phyloP scores from a whole-genome alignment of 441 rosid species.

The Gossypium gossypioides region DNA sequence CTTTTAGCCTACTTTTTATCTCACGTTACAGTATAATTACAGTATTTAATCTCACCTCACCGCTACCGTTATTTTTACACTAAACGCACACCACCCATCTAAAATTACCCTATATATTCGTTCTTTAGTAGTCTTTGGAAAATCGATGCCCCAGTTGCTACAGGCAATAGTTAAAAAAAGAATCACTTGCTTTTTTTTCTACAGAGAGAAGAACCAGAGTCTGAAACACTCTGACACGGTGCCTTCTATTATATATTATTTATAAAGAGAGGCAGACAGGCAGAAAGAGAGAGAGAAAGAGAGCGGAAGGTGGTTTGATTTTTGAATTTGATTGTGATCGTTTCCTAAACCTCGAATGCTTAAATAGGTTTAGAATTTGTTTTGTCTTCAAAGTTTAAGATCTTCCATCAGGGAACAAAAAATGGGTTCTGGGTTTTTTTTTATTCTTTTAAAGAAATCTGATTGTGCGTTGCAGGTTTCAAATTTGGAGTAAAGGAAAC shows the following conservation, averaged over 20 bases:
- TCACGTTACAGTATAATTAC: too few relatives aligned
- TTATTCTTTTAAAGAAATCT: constrained; percentile 11
- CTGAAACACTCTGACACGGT: constrained; percentile 23
- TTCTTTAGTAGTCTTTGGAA: constrained; percentile 1
- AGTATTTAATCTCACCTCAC: too few relatives aligned
- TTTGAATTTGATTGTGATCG: constrained; percentile 36
- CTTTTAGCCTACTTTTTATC: too few relatives aligned
- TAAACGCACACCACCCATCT: too few relatives aligned
- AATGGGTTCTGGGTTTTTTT: constrained; percentile 21
- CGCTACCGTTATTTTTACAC: too few relatives aligned
- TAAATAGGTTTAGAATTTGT: constrained; percentile 11
- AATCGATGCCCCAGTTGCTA: neutral
- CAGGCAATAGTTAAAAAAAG: constrained; percentile 1
- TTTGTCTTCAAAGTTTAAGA: neutral
- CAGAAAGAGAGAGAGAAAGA: constrained; percentile 10
- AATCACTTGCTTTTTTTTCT: neutral
- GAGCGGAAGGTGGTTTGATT: constrained; percentile 22
- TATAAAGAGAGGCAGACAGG: neutral
- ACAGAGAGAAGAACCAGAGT: constrained; percentile 17
- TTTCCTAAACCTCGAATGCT: constrained; percentile 12
- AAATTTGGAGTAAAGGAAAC: neutral
- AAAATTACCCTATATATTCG: too few relatives aligned
- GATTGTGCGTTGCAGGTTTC: constrained; percentile 23
- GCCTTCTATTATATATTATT: constrained; percentile 6
- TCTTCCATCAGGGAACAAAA: constrained; percentile 7